Percentiles rank a stretch among this genome's conserved stretches.
These are phyloP conservation scores for Mrakia frigida DNA, from an alignment of 768 basidiomycete genomes.

Conservation along the genomic window DNA sequence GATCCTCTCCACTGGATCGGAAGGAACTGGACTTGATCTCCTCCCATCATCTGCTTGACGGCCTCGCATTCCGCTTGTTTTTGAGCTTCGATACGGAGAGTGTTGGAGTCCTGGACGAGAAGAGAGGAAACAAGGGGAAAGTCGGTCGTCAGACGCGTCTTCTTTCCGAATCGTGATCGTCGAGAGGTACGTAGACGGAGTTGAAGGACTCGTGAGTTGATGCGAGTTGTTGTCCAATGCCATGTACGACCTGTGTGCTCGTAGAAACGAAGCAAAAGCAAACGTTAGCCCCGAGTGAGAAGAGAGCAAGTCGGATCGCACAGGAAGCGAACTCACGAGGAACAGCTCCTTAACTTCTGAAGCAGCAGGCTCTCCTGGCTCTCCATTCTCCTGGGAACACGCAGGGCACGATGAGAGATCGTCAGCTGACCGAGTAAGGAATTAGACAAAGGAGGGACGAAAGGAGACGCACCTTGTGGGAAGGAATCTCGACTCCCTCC, in stretches of 20 bases:
- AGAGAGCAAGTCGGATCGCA: no score
- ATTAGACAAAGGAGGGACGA: not conserved
- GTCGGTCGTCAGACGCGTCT: not conserved
- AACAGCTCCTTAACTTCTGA: slow-evolving; percentile 45
- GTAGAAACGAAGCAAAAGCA: no score
- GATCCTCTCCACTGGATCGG: slow-evolving; percentile 49
- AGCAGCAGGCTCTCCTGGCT: slow-evolving; percentile 21
- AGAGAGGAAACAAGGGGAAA: not conserved
- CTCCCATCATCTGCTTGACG: slow-evolving; percentile 46
- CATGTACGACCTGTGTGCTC: not conserved
- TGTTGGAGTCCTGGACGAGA: slow-evolving; percentile 1
- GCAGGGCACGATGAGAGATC: not conserved
- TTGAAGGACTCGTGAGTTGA: slow-evolving; percentile 46
- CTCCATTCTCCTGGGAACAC: slow-evolving; percentile 12
- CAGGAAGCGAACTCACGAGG: slow-evolving; percentile 36
- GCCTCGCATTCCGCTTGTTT: slow-evolving; percentile 44
- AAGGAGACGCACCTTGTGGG: not conserved
- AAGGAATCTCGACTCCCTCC: slow-evolving; percentile 6
- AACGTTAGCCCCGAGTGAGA: no score
- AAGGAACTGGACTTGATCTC: slow-evolving; percentile 47
- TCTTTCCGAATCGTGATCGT: not conserved
- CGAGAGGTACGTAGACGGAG: slow-evolving; percentile 43
- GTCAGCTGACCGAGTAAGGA: not conserved
- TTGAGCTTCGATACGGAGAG: not conserved
- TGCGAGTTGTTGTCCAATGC: slow-evolving; percentile 20